Evolutionary conservation across 2,329 filamentous ascomycete genomes (phyloP).

Genomic region (Cucurbitaria berberidis): DNA sequence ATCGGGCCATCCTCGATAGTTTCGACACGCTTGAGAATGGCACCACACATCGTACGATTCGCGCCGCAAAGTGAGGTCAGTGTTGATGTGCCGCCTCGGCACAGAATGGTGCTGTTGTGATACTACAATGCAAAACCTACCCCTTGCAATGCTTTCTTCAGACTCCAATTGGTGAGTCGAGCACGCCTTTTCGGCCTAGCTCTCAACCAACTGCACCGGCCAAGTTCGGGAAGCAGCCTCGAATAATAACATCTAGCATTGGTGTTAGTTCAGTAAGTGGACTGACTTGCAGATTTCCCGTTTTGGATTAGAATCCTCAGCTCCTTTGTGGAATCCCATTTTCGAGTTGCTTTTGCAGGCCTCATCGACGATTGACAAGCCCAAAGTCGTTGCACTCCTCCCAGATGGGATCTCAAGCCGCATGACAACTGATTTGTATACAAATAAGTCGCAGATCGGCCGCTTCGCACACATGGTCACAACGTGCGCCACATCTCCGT

Average conservation of each 20-base stretch:
- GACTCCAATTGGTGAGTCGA: not conserved
- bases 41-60: constrained; percentile 6
- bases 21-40: not conserved
- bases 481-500: not conserved
- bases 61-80: not conserved
- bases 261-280: not conserved
- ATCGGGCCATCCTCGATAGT: not conserved
- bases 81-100: not conserved
- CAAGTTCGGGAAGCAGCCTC: not conserved
- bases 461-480: not conserved
- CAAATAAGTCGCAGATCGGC: not conserved
- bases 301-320: not conserved
- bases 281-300: not conserved
- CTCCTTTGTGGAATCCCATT: not conserved
- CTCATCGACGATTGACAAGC: not conserved
- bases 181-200: not conserved
- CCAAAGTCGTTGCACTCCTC: not conserved
- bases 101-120: not conserved
- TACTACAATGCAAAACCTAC: not conserved
- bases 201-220: not conserved
- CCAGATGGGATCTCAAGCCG: not conserved
- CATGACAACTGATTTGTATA: not conserved
- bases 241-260: not conserved
- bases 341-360: not conserved
- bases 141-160: not conserved